Conservation (phyloP, 2,329 filamentous ascomycete species). For the Hypoxylon sp. region DNA sequence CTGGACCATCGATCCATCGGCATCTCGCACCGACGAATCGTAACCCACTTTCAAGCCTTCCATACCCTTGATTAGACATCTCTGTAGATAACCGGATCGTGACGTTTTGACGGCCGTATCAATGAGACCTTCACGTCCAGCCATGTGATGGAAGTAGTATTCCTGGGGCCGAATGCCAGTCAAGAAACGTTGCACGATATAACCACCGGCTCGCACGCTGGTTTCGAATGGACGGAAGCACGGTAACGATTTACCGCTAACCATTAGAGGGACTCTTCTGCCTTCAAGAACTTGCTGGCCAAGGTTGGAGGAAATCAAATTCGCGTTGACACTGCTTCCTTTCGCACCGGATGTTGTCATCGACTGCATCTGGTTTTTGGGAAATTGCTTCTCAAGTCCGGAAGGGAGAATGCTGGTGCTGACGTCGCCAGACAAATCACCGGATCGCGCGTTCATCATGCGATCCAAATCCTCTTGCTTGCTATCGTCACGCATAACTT, state of each 20-base stretch:
- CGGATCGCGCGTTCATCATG: slow-evolving; percentile 79
- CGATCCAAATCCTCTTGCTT: slow-evolving; percentile 94
- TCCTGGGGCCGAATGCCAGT: slow-evolving; percentile 97
- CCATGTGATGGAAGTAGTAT: slow-evolving; percentile 99
- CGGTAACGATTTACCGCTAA: slow-evolving; percentile 94
- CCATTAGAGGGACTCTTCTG: slow-evolving; percentile 94
- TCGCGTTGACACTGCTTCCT: slow-evolving; percentile 91
- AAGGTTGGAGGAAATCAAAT: slow-evolving; percentile 96
- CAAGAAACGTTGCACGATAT: slow-evolving; percentile 95
- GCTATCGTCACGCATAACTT: slow-evolving; percentile 87
- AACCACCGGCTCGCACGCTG: slow-evolving; percentile 88
- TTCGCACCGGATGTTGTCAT: slow-evolving; percentile 99
- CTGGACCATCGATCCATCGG: slow-evolving; percentile 92
- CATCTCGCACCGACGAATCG: slow-evolving; percentile 92
- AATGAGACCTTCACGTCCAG: slow-evolving; percentile 96
- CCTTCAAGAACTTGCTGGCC: slow-evolving; percentile 97
- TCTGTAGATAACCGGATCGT: slow-evolving; percentile 93
- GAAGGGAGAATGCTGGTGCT: slow-evolving; percentile 82
- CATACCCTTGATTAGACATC: slow-evolving; percentile 98
- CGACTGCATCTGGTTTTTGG: slow-evolving; percentile 97
- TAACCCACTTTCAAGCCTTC: slow-evolving; percentile 93
- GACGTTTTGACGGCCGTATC: slow-evolving; percentile 99
- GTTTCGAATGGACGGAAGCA: slow-evolving; percentile 95
- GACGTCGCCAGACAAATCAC: slow-evolving; percentile 79
- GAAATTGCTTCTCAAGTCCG: slow-evolving; percentile 90